Evolutionary conservation across 495 filamentous ascomycete species (phyloP).

Genomic region (Cenococcum geophilum): DNA sequence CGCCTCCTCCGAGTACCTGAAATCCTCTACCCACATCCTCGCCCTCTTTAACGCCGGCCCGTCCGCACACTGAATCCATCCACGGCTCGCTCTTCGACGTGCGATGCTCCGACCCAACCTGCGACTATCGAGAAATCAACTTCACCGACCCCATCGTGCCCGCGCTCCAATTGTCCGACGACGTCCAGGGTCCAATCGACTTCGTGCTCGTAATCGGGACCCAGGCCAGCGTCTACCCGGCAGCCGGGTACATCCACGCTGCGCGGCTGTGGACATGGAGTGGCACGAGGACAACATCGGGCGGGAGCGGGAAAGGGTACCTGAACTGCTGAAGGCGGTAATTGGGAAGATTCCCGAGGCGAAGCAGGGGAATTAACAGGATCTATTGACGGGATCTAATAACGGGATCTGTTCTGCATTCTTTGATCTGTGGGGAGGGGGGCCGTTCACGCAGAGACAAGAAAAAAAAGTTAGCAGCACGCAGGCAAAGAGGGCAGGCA

Average conservation of each 20-base stretch:
- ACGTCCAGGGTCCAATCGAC: no score
- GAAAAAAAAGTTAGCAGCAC: no score
- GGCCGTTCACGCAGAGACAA: no score
- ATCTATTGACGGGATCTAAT: not conserved
- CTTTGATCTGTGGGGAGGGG: no score
- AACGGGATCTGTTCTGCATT: not conserved
- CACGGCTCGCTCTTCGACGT: slow-evolving; percentile 67
- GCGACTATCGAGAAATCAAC: not conserved
- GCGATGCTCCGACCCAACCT: not conserved
- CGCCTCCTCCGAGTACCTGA: slow-evolving; percentile 60
- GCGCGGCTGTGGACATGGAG: not conserved
- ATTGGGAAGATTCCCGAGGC: not conserved
- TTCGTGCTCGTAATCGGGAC: not conserved
- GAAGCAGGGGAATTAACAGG: not conserved
- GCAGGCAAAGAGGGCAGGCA: no score
- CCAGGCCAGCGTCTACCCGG: not conserved
- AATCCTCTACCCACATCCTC: slow-evolving; percentile 59
- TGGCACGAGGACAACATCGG: not conserved
- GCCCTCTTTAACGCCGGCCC: slow-evolving; percentile 79
- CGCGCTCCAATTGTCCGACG: not conserved
- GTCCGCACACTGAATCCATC: slow-evolving; percentile 57
- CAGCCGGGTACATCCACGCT: not conserved
- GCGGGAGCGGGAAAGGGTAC: not conserved
- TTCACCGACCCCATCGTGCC: not conserved
- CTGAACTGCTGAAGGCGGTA: not conserved